Evolutionary conservation across 106 monocot species (phyloP), one percentile per base, ranked within the genome.

Genomic region (Narthecium ossifragum): DNA sequence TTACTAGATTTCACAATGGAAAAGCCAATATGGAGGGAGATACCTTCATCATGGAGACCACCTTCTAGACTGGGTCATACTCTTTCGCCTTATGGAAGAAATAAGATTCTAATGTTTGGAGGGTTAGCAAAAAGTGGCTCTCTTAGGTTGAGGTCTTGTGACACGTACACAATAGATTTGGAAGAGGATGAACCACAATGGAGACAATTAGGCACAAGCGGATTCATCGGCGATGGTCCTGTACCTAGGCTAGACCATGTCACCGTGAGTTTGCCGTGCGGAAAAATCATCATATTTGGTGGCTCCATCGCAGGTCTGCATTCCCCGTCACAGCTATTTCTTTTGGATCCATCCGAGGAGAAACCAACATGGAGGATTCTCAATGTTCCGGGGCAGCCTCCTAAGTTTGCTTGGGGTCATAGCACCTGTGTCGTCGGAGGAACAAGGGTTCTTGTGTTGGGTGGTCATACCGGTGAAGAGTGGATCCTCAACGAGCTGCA

Each of bases 391-490:
- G 93, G 88, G 26, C 76, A 85, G 32, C 76, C 93, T 26, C 93
- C 93, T 0, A 82, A 88, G 64, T 88, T 88, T 26, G 88, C 93
- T 0, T 93, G 93, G 93, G 93, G 93, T 0, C 93, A 93, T 57
- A 93, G 88, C 66, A 88, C 93, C 8, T 93, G 93, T 50, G 88
- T 93, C 5, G 93, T 93, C 1, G 93, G 88, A 38, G 93, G 93
- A 26, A 93, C 93, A 1, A 71, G 88, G 59, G 85, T 85, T 63
- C 74, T 93, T 27, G 85, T 93, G 3, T 59, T 93, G 39, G 93
- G 93, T 1, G 88, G 93, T 49, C 82, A 75, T 21, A 88, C 93
- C 0, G 93, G 92, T 7, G 92, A 93, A 33, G 92, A 93, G 59
- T 93, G 92, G 92, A 76, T 84, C 18, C 65, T 93, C 60, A 88